Percentiles rank a stretch among this genome's conserved stretches.
These are phyloP conservation scores for Phoma sp. DNA, from an alignment of 2,329 filamentous ascomycete genomes.

Conservation along the genomic window DNA sequence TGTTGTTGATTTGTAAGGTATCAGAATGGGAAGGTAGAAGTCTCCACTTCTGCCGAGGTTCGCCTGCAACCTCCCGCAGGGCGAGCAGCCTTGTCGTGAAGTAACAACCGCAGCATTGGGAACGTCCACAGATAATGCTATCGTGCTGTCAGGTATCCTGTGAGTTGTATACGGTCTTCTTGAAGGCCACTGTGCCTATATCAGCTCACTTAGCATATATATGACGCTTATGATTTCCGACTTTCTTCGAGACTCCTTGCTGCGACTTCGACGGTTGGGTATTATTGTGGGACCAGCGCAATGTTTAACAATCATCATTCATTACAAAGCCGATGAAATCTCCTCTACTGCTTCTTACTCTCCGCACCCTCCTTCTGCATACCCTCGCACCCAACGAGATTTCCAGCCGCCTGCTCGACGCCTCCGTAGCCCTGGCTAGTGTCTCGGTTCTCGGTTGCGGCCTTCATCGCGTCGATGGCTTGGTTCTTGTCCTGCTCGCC, in stretches of 20 bases:
- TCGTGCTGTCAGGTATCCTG: background rate
- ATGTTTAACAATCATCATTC: background rate
- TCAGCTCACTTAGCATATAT: too few species aligned
- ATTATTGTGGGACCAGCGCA: background rate
- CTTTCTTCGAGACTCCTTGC: too few species aligned
- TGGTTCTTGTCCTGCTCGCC: conserved; percentile 70
- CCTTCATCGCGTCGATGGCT: conserved; percentile 69
- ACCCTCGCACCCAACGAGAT: conserved; percentile 70
- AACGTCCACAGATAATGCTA: background rate
- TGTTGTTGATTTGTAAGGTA: conserved; percentile 17
- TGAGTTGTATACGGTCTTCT: background rate
- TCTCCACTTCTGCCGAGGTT: conserved; percentile 11
- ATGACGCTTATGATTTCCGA: too few species aligned
- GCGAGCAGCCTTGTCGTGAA: background rate
- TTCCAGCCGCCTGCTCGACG: conserved; percentile 70
- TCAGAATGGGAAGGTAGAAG: conserved; percentile 7
- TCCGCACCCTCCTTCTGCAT: conserved; percentile 62
- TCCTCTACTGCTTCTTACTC: conserved; percentile 35
- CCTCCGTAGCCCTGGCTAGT: conserved; percentile 65
- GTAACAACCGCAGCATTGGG: too few species aligned
- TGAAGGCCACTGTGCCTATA: background rate
- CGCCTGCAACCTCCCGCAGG: conserved; percentile 4
- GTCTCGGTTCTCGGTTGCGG: conserved; percentile 65
- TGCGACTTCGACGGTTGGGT: too few species aligned
- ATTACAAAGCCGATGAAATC: background rate